These are phyloP conservation scores for Sclerotinia glacialis DNA, from an alignment of 2,329 filamentous ascomycete genomes.

Conservation along the genomic window DNA sequence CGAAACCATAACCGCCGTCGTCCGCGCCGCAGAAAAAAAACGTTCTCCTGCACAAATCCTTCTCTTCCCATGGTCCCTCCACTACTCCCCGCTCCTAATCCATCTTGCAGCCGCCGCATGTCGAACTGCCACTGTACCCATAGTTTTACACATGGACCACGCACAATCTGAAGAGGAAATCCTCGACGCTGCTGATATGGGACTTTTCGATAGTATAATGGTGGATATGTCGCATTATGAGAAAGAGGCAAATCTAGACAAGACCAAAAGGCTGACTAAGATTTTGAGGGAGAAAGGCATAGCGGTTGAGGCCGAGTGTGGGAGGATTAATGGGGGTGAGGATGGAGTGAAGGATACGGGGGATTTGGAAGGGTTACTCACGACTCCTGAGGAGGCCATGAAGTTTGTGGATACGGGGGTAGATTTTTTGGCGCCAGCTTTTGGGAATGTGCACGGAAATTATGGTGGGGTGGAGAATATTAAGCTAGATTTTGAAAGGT, in stretches of 20 bases:
- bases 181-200: conserved; percentile 54
- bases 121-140: conserved; percentile 54
- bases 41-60: conserved; percentile 65
- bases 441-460: conserved; percentile 66
- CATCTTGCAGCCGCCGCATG: conserved; percentile 55
- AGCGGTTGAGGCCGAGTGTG: conserved; percentile 65
- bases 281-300: conserved; percentile 57
- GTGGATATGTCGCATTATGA: conserved; percentile 75
- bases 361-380: conserved; percentile 59
- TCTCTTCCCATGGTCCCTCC: conserved; percentile 70
- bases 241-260: conserved; percentile 66
- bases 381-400: conserved; percentile 59
- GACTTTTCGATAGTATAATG: conserved; percentile 70
- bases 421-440: conserved; percentile 64
- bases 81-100: conserved; percentile 53
- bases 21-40: conserved; percentile 66
- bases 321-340: conserved; percentile 69
- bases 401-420: conserved; percentile 64
- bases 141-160: conserved; percentile 65
- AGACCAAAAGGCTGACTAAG: conserved; percentile 56
- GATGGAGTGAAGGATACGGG: conserved; percentile 69
- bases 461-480: conserved; percentile 46
- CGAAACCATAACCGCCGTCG: conserved; percentile 65
- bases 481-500: conserved; percentile 43
- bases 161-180: conserved; percentile 55